Evolutionary conservation across 495 filamentous ascomycete genomes (phyloP), one percentile per base, ranked within the genome.

Genomic region (Cercophora scortea): DNA sequence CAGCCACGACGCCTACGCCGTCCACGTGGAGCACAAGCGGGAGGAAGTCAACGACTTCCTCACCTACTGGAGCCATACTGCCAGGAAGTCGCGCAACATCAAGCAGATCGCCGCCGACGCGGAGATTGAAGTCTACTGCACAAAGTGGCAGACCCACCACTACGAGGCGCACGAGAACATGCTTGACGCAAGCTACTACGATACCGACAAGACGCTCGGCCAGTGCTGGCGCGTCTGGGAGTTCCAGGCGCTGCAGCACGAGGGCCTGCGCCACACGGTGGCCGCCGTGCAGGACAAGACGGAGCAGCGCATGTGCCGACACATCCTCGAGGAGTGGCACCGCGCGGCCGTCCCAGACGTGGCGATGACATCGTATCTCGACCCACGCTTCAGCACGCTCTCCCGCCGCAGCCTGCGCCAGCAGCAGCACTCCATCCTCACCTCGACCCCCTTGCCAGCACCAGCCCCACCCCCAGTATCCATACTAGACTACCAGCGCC

Each of bases 281-380:
- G 33, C 33, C 3, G 57, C 61, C 4, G 18, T 69, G 12, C 49
- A 50, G 16, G 55, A 63, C 10, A 58, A 55, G 38, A 62, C 63
- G 43, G 58, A 63, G 0, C 36, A 50, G 36, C 50, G 64, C 17
- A 34, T 58, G 16, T 42, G 51, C 16, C 44, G 54, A 8, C 53
- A 54, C 7, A 48, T 62, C 4, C 35, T 69, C 9, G 54, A 55
- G 16, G 61, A 58, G 6, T 69, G 66, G 66, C 59, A 56, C 19
- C 54, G 55, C 19, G 45, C 42, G 3, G 60, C 60, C 3, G 55
- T 59, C 2, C 60, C 64, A 0, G 55, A 58, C 1, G 54, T 58
- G 38, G 38, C 6, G 38, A 9, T 1, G 38, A 9, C 42, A 6
- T 15, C 42, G n/a, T 45, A 15, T 15, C n/a, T 18, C 9, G 42